phyloP scores from a whole-genome alignment of 352 stramenopile genomes.

The Pythium aphanidermatum region DNA sequence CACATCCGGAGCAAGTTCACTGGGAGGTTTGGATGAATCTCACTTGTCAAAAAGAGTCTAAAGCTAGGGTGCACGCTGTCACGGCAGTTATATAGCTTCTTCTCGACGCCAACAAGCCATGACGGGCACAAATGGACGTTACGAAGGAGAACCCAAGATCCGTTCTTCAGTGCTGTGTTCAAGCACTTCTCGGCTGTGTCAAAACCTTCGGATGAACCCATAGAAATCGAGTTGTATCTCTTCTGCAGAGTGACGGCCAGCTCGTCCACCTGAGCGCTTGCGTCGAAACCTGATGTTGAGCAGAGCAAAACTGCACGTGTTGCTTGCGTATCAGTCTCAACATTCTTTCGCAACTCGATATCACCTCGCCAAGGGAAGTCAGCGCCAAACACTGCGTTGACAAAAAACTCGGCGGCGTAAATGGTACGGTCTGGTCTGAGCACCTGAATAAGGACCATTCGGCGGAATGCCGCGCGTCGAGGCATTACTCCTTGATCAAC shows the following conservation, averaged over 20 bases:
- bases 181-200: constrained; percentile 93
- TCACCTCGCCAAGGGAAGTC: constrained; percentile 94
- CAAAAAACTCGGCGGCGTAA: constrained; percentile 70
- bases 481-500: constrained; percentile 32
- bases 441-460: constrained; percentile 76
- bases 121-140: constrained; percentile 99
- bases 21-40: constrained; percentile 96
- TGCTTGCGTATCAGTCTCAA: constrained; percentile 89
- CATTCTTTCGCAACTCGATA: constrained; percentile 92
- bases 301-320: constrained; percentile 94
- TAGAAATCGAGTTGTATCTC: constrained; percentile 96
- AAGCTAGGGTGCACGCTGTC: constrained; percentile 72
- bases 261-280: constrained; percentile 95
- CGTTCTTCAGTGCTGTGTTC: constrained; percentile 92
- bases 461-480: constrained; percentile 68
- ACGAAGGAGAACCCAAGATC: constrained; percentile 97
- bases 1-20: constrained; percentile 95
- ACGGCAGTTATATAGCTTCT: constrained; percentile 91
- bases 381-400: constrained; percentile 80
- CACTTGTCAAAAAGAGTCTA: constrained; percentile 96
- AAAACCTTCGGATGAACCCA: constrained; percentile 97
- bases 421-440: constrained; percentile 88
- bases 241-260: constrained; percentile 89
- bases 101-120: constrained; percentile 97
- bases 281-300: constrained; percentile 97